These are phyloP conservation scores for Aureobasidium leucospermi DNA, from an alignment of 2,329 filamentous ascomycete species.

Conservation along the genomic window DNA sequence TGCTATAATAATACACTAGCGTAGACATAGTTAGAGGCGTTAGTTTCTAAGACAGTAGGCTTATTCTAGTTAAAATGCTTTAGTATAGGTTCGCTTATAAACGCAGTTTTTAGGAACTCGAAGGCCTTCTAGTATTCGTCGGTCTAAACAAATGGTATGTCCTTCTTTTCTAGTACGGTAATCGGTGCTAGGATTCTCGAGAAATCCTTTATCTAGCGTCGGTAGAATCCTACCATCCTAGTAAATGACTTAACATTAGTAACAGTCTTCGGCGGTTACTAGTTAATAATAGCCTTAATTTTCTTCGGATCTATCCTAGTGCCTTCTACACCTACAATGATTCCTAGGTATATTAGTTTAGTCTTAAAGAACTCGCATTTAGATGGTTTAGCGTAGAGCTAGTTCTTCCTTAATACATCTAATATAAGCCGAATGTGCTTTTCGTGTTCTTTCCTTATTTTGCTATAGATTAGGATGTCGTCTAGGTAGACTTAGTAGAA, in stretches of 20 bases:
- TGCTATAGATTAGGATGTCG: not conserved
- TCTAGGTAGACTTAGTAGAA: not conserved
- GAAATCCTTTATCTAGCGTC: slow-evolving; percentile 1
- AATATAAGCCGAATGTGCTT: not conserved
- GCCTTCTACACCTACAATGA: not conserved
- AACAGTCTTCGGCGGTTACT: not conserved
- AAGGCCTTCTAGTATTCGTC: not conserved
- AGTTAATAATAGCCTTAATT: not conserved
- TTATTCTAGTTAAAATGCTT: not conserved
- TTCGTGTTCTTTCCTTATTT: not conserved
- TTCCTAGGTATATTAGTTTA: not conserved
- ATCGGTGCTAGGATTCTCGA: not conserved
- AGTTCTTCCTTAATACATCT: not conserved
- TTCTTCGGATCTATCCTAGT: not conserved
- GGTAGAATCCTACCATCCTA: not conserved
- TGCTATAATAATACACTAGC: not conserved
- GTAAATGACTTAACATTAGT: slow-evolving; percentile 6
- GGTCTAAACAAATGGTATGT: not conserved
- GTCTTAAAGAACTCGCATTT: slow-evolving; percentile 1
- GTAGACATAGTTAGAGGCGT: slow-evolving; percentile 6
- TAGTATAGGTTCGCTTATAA: not conserved
- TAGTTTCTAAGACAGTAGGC: not conserved
- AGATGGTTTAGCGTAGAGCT: not conserved
- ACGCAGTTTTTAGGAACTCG: not conserved
- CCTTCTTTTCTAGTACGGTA: not conserved